These are phyloP conservation scores for Triticum dicoccoides DNA, from an alignment of 176 grass and related monocot genomes.

Conservation along the genomic window DNA sequence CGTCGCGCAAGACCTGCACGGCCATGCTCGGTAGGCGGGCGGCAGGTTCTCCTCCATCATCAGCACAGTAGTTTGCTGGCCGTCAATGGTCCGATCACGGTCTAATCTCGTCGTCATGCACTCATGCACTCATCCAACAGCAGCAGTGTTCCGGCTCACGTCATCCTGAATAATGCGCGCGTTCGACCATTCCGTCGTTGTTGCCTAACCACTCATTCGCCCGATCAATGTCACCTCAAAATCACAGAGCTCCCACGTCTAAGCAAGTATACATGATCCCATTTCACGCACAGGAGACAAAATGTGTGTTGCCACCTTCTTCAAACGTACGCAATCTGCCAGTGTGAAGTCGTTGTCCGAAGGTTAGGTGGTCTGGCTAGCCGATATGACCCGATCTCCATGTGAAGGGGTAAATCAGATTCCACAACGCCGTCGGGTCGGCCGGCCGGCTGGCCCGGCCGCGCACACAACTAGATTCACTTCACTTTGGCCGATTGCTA, in stretches of 20 bases:
- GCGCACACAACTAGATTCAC: conserved; percentile 31
- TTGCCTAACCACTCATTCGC: no score
- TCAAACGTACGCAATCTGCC: neutral
- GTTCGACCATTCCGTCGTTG: neutral
- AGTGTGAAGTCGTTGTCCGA: conserved; percentile 29
- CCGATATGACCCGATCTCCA: conserved; percentile 5
- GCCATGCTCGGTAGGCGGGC: neutral
- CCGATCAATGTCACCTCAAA: no score
- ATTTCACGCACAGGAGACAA: neutral
- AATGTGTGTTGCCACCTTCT: neutral
- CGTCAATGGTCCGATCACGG: neutral
- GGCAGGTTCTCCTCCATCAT: neutral
- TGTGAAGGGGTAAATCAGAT: conserved; percentile 46
- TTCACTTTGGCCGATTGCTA: conserved; percentile 14
- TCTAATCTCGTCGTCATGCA: conserved; percentile 1
- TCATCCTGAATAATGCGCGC: neutral
- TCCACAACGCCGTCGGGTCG: neutral
- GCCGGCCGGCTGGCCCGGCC: conserved; percentile 2
- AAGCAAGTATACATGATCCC: neutral
- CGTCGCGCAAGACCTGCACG: neutral
- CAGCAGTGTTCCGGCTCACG: neutral
- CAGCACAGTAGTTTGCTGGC: neutral
- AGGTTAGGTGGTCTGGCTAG: conserved; percentile 31
- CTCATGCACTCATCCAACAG: neutral
- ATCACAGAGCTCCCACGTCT: no score